phyloP scores from a whole-genome alignment of 306 rosid species.

The Inga laurina region DNA sequence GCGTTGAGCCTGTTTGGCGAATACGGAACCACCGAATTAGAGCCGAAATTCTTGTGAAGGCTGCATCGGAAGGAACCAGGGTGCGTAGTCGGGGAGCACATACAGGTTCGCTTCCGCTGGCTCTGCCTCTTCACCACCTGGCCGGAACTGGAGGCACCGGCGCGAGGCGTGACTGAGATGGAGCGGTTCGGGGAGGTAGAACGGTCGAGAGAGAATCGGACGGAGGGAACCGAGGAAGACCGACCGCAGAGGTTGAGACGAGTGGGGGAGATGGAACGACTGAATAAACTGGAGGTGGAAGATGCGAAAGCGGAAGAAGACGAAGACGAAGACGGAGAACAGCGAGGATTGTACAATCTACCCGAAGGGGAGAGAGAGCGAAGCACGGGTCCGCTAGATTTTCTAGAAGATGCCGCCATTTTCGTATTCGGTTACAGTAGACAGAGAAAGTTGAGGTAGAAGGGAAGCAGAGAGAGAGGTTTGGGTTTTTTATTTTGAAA shows the following conservation, averaged over 20 bases:
- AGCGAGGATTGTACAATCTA: slow-evolving; percentile 37
- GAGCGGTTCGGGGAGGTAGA: slow-evolving; percentile 71
- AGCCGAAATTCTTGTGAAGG: slow-evolving; percentile 32
- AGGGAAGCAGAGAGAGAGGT: background rate
- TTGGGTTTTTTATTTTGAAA: background rate
- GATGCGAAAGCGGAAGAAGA: slow-evolving; percentile 66
- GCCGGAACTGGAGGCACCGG: slow-evolving; percentile 19
- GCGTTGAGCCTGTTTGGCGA: slow-evolving; percentile 57
- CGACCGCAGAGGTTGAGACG: slow-evolving; percentile 48
- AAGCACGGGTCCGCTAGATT: slow-evolving; percentile 48
- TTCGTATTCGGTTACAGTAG: slow-evolving; percentile 2
- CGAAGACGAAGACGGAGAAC: slow-evolving; percentile 6
- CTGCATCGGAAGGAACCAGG: slow-evolving; percentile 67
- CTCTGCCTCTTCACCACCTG: slow-evolving; percentile 42
- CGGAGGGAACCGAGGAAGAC: slow-evolving; percentile 50
- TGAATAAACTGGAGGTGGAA: slow-evolving; percentile 54
- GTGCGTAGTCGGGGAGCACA: slow-evolving; percentile 81
- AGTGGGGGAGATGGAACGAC: slow-evolving; percentile 58
- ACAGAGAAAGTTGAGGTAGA: background rate
- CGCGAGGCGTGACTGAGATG: slow-evolving; percentile 46
- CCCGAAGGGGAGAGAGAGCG: slow-evolving; percentile 54
- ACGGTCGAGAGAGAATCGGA: slow-evolving; percentile 58
- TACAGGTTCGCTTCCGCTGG: slow-evolving; percentile 60
- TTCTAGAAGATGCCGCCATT: slow-evolving; percentile 73
- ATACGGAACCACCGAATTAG: slow-evolving; percentile 37